Percentiles rank a stretch among this genome's conserved stretches.
Evolutionary conservation across 257 asterid genomes (phyloP).

Genomic region (Thymus quinquecostatus): DNA sequence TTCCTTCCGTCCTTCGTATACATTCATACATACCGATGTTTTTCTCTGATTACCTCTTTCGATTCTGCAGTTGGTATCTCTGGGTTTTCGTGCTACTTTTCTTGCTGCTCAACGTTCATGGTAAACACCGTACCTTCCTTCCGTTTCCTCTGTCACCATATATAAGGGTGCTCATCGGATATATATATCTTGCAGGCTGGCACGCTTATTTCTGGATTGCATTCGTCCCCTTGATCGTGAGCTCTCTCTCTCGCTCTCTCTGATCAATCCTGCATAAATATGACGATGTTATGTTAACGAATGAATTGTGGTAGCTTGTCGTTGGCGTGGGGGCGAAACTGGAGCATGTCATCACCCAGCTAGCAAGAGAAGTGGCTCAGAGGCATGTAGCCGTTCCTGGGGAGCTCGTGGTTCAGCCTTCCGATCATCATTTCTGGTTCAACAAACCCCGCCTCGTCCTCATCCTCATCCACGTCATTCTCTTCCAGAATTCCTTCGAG

Average conservation of each 20-base stretch:
- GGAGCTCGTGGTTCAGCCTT: slow-evolving; percentile 55
- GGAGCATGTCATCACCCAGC: slow-evolving; percentile 62
- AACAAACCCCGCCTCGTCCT: slow-evolving; percentile 55
- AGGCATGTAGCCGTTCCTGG: slow-evolving; percentile 60
- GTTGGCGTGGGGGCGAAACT: slow-evolving; percentile 70
- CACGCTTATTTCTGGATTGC: slow-evolving; percentile 73
- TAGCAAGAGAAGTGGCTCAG: slow-evolving; percentile 57
- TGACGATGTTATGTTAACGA: too few relatives aligned
- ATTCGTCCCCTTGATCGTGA: slow-evolving; percentile 63
- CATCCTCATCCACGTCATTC: slow-evolving; percentile 50
- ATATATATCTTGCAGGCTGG: slow-evolving; percentile 53
- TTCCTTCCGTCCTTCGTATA: too few relatives aligned
- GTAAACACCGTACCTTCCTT: slow-evolving; percentile 34
- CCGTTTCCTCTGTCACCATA: neutral
- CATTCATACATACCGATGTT: neutral
- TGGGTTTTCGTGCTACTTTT: slow-evolving; percentile 70
- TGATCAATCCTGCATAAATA: neutral
- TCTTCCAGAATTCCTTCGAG: slow-evolving; percentile 69
- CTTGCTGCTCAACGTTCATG: slow-evolving; percentile 63
- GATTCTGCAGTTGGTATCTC: slow-evolving; percentile 68
- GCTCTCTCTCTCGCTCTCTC: slow-evolving; percentile 15
- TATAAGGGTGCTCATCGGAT: too few relatives aligned
- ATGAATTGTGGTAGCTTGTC: slow-evolving; percentile 48
- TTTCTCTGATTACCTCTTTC: neutral
- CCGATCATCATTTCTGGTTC: slow-evolving; percentile 71